Evolutionary conservation across 2,329 filamentous ascomycete genomes (phyloP).

Genomic region (Drechslerella stenobrocha): DNA sequence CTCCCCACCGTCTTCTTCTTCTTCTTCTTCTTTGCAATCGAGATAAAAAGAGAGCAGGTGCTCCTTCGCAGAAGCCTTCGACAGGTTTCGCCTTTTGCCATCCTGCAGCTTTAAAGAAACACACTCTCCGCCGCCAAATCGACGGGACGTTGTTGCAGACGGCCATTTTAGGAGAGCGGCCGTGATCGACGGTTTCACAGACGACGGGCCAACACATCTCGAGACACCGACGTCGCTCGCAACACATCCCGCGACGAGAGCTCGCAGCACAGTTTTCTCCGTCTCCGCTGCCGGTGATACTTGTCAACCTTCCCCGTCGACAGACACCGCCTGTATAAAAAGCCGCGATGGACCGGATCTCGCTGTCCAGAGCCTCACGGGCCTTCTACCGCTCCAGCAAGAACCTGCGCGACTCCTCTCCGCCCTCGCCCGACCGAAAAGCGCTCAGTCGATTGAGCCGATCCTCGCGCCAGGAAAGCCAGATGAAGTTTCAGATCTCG

Average conservation of each 20-base stretch:
- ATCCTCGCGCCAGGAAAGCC: constrained; percentile 5
- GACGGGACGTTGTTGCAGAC: no score
- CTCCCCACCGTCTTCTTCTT: constrained; percentile 12
- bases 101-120: no score
- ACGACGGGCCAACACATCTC: constrained; percentile 37
- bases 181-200: constrained; percentile 35
- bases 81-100: constrained; percentile 6
- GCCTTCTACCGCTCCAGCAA: constrained; percentile 39
- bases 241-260: constrained; percentile 25
- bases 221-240: constrained; percentile 8
- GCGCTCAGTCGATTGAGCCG: constrained; percentile 17
- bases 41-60: constrained; percentile 35
- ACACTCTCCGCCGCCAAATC: no score
- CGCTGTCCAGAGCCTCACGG: constrained; percentile 29
- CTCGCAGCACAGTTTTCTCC: not conserved
- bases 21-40: constrained; percentile 15
- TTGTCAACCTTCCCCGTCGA: no score
- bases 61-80: constrained; percentile 36
- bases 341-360: constrained; percentile 27
- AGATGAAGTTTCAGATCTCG: constrained; percentile 68
- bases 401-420: constrained; percentile 42
- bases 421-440: constrained; percentile 29
- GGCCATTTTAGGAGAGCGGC: no score
- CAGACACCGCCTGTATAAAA: constrained; percentile 1
- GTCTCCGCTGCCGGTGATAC: no score